Base-by-base conservation (phyloP, 1,284 basidiomycete genomes). In the Baeospora myosura region DNA sequence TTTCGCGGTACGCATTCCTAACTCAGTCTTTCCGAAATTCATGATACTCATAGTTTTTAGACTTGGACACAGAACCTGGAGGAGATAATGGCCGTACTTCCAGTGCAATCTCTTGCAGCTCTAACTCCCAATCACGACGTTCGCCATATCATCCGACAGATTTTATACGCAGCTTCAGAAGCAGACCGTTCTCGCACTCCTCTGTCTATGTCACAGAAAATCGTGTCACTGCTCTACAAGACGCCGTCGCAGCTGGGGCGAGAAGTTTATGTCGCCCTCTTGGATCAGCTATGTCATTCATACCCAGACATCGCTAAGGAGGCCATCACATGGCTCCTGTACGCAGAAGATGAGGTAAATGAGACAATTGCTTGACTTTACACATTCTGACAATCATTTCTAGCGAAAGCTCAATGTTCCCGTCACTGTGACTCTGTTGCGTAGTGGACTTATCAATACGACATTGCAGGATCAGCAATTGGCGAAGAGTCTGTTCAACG, bases 331-430 rank as follows among this genome's bases (percentile, higher is more conserved):
- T 99, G 96, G 96, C 70, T 99, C 40, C 69, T 98, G 38, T 97
- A 94, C 58, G 90, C 95, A 11, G 94, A 98, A 60, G 96, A 98
- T 62, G 89, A 95, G 67, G 89, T 90, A 48, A 47, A 77, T 66
- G 1, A 5, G 4, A 29, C 25, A 38, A 25, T 35, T 5, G 5
- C 34, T 12, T 33, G 23, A 21, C 38, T 3, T 42, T 36, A n/a
- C n/a, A n/a, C n/a, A 42, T 39, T 4, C 34, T 47, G 37, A 49
- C 33, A 40, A 41, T 53, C 38, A 33, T 37, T 42, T 40, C 22
- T 48, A 92, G 84, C 88, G 93, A 56, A 98, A 98, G 66, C 90
- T 90, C 69, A 97, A 97, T 59, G 83, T 98, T 11, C 81, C 92
- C 4, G 96, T 97, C 49, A 98, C 93, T 0, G 78, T 90, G 22